A percentile compares a stretch with the other conserved stretches of the same genome.
Conservation (phyloP, 192 early-diverging fungal genomes). For the Pilaira anomala region DNA sequence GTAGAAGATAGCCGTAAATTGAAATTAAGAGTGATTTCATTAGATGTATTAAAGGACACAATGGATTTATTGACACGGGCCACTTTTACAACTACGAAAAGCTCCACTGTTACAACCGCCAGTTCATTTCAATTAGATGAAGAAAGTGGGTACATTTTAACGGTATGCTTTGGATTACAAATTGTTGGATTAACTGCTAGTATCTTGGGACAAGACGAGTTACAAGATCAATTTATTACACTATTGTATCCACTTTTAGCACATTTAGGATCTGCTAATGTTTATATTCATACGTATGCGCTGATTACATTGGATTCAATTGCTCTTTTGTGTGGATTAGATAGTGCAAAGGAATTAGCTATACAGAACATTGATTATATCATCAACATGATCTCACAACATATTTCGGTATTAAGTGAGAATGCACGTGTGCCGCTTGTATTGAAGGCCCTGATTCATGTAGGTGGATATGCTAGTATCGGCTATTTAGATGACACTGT, state of each 20-base stretch:
- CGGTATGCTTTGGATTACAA: constrained; percentile 26
- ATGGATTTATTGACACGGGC: not conserved
- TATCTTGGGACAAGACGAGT: not conserved
- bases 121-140: not conserved
- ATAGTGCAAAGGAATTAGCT: constrained; percentile 34
- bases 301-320: constrained; percentile 41
- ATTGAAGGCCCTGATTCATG: constrained; percentile 45
- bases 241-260: constrained; percentile 44
- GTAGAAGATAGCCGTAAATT: not conserved
- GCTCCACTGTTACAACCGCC: not conserved
- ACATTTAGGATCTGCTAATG: constrained; percentile 43
- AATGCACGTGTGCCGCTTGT: constrained; percentile 52
- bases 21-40: not conserved
- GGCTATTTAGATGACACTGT: constrained; percentile 51
- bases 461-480: constrained; percentile 41
- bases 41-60: not conserved
- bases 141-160: constrained; percentile 12
- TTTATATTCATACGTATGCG: constrained; percentile 40
- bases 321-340: constrained; percentile 36
- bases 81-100: not conserved
- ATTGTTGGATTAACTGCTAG: constrained; percentile 15
- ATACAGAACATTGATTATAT: constrained; percentile 53
- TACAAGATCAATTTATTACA: constrained; percentile 39
- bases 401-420: constrained; percentile 33
- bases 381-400: constrained; percentile 43